A percentile compares a stretch with the other conserved stretches of the same genome.
Evolutionary conservation across 257 asterid genomes (phyloP).

Genomic region (Nicotiana paniculata): DNA sequence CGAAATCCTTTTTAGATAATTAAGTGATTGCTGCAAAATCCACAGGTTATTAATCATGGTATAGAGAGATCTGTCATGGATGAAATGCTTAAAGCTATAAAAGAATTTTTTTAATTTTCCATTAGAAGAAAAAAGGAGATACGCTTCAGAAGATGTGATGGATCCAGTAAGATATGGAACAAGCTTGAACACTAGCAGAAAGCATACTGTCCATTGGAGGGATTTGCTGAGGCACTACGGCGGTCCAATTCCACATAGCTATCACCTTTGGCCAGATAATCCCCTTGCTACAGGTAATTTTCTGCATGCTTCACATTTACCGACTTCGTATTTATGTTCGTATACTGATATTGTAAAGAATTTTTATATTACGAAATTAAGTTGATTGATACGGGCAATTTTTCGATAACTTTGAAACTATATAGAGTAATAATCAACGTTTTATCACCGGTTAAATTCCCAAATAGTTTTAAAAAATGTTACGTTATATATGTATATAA

Average conservation of each 20-base stretch:
- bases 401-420: too few species aligned
- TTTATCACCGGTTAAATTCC: too few species aligned
- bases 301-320: neutral
- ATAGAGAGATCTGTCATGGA: neutral
- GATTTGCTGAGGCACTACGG: slow-evolving; percentile 55
- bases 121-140: neutral
- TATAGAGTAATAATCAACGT: too few species aligned
- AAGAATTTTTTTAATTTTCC: neutral
- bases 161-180: slow-evolving; percentile 49
- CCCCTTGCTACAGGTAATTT: neutral
- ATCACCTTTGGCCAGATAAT: slow-evolving; percentile 24
- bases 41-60: neutral
- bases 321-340: neutral
- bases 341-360: too few species aligned
- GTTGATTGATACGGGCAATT: too few species aligned
- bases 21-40: neutral
- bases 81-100: neutral
- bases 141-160: slow-evolving; percentile 51
- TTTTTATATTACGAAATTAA: too few species aligned
- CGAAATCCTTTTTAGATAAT: neutral
- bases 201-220: slow-evolving; percentile 49
- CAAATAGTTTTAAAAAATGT: too few species aligned
- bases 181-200: slow-evolving; percentile 41
- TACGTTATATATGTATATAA: too few species aligned
- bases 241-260: slow-evolving; percentile 26